Conservation (phyloP, 176 grass and related monocot genomes). For the Pontederia paniculata region DNA sequence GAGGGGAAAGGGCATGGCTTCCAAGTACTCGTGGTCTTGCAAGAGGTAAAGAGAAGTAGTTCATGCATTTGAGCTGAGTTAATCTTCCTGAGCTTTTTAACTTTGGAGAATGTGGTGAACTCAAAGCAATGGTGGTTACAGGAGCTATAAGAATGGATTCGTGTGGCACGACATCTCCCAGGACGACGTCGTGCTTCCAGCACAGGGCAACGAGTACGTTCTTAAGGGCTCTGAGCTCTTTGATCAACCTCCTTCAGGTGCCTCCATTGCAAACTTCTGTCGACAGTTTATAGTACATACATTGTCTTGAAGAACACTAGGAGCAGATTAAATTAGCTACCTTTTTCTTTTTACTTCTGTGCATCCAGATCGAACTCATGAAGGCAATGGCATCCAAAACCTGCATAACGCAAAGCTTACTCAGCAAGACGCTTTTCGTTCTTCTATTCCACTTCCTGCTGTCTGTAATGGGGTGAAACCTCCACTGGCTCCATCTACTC, state of each 20-base stretch:
- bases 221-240: slow-evolving; percentile 80
- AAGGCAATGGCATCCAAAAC: slow-evolving; percentile 38
- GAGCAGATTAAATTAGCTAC: background rate
- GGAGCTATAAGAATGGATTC: slow-evolving; percentile 91
- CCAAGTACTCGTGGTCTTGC: slow-evolving; percentile 15
- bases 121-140: slow-evolving; percentile 13
- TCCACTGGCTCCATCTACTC: slow-evolving; percentile 17
- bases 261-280: background rate
- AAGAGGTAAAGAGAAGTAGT: background rate
- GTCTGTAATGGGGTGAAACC: slow-evolving; percentile 38
- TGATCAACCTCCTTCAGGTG: slow-evolving; percentile 50
- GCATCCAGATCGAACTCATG: slow-evolving; percentile 30
- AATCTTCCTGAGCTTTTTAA: background rate
- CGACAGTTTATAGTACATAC: background rate
- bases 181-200: slow-evolving; percentile 63
- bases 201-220: slow-evolving; percentile 68
- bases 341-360: slow-evolving; percentile 4
- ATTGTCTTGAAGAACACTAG: background rate
- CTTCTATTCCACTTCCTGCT: slow-evolving; percentile 38
- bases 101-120: background rate
- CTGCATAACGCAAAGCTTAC: slow-evolving; percentile 23
- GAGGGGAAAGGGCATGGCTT: slow-evolving; percentile 3
- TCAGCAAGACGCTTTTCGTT: slow-evolving; percentile 33
- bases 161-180: slow-evolving; percentile 81
- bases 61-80: background rate